Percentiles rank a stretch among this genome's conserved stretches.
Evolutionary conservation across 1,139 yeast species (phyloP).

Genomic region (Candida tunisiensis): DNA sequence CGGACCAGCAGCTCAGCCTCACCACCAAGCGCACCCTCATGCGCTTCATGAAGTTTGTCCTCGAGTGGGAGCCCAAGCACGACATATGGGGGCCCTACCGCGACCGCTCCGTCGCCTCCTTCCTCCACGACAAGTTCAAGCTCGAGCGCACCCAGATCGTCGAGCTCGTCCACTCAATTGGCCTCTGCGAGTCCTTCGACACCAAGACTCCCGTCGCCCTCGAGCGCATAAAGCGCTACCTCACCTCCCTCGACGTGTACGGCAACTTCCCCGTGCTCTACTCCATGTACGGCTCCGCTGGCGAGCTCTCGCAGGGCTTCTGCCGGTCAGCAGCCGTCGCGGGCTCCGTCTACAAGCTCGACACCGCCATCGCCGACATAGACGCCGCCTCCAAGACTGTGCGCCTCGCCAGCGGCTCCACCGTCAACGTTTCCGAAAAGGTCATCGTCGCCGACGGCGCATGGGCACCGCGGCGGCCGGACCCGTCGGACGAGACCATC

Average conservation of each 20-base stretch:
- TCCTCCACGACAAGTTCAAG: conserved; percentile 47
- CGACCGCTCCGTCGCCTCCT: conserved; percentile 37
- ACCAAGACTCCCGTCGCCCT: conserved; percentile 61
- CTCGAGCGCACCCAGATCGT: conserved; percentile 58
- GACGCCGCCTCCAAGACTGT: conserved; percentile 56
- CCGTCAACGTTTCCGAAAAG: conserved; percentile 59
- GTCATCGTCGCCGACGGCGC: conserved; percentile 26
- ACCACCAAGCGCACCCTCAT: conserved; percentile 70
- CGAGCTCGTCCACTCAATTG: conserved; percentile 76
- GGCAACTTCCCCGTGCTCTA: conserved; percentile 89
- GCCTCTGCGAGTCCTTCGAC: conserved; percentile 45
- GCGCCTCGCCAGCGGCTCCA: conserved; percentile 59
- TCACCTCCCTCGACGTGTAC: conserved; percentile 78
- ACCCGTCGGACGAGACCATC: conserved; percentile 22
- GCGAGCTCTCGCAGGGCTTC: conserved; percentile 92
- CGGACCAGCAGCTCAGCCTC: conserved; percentile 66
- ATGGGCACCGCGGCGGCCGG: conserved; percentile 19
- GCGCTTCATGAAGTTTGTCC: conserved; percentile 83
- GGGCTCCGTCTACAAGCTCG: conserved; percentile 82
- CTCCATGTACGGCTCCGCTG: conserved; percentile 91
- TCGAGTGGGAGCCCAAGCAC: conserved; percentile 42
- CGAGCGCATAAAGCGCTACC: conserved; percentile 64
- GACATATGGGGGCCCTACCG: conserved; percentile 39
- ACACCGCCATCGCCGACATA: conserved; percentile 43
- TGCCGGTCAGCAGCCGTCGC: conserved; percentile 98